Conservation (phyloP, 495 filamentous ascomycete genomes). For the Daldinia decipiens region DNA sequence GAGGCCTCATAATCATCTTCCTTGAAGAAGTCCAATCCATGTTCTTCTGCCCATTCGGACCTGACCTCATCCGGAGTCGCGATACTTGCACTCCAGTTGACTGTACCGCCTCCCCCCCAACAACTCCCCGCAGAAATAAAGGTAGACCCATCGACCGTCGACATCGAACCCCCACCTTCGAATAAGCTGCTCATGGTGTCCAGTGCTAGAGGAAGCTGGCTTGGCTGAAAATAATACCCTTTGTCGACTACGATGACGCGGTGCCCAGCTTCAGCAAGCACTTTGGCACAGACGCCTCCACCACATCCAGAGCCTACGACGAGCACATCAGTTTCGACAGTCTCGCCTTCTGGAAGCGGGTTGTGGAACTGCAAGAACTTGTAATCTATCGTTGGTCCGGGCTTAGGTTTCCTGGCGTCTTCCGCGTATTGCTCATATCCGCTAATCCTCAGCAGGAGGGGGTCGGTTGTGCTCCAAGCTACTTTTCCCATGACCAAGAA, state of each 20-base stretch:
- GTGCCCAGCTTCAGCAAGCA: slow-evolving; percentile 74
- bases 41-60: slow-evolving; percentile 72
- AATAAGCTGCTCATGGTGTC: slow-evolving; percentile 65
- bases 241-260: slow-evolving; percentile 79
- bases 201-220: slow-evolving; percentile 70
- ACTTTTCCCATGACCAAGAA: slow-evolving; percentile 64
- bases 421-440: slow-evolving; percentile 42
- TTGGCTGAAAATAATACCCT: slow-evolving; percentile 68
- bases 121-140: slow-evolving; percentile 68
- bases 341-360: slow-evolving; percentile 34
- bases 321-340: slow-evolving; percentile 75
- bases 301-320: slow-evolving; percentile 82
- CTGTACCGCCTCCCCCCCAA: slow-evolving; percentile 79
- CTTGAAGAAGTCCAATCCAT: slow-evolving; percentile 72
- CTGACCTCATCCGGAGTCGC: slow-evolving; percentile 74
- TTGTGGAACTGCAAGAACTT: slow-evolving; percentile 52
- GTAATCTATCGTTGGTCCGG: slow-evolving; percentile 53
- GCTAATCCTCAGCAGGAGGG: slow-evolving; percentile 68
- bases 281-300: slow-evolving; percentile 78
- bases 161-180: slow-evolving; percentile 53
- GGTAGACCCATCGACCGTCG: slow-evolving; percentile 67
- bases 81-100: slow-evolving; percentile 80
- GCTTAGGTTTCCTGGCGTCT: slow-evolving; percentile 37
- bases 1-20: slow-evolving; percentile 71
- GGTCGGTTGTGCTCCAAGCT: slow-evolving; percentile 68